Base-by-base conservation (phyloP, 2,329 filamentous ascomycete species). In the Huntiella bhutanensis region DNA sequence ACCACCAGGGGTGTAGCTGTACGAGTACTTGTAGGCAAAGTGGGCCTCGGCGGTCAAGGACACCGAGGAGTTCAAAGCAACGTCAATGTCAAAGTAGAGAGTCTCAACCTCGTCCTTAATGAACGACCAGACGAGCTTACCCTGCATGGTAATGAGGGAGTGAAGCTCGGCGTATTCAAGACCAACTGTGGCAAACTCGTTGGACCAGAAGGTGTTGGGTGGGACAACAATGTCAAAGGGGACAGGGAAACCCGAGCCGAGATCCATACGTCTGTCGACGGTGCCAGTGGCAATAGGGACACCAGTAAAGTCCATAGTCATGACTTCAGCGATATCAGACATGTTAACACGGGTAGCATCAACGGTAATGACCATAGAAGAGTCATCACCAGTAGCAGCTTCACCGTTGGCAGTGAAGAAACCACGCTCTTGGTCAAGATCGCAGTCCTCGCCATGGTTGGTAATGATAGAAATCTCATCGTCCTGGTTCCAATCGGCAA, bases 51-150 rank as follows among this genome's bases (percentile, higher is more conserved):
- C 56, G 22, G 56, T 58, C 16, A 68, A 43, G 13, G 52, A 58
- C 2, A 67, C 51, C 33, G 59, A 56, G 2, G 62, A 59, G 12
- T 55, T 56, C 43, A 66, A 55, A 15, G 54, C 52, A 16, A 63
- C 56, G 48, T 65, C 62, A 51, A 67, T 57, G 51, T 67, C 63
- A 38, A 68, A 62, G 53, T 60, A 62, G 5, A 67, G 56, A 15
- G 57, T 34, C 10, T 43, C 22, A 8, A 43, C 41, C 32, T 33
- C 34, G 7, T 13, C n/a, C 2, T 32, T 15, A 3, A 34, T 5
- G 32, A 43, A 43, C 12, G 41, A 38, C 34, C 37, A 45, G 17
- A 33, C 55, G n/a, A 67, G 56, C 49, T 60, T 60, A 28, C 64
- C 64, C 1, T 62, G 64, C 37, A 67, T 60, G n/a, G 60, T 60